Percentiles rank a stretch among this genome's conserved stretches.
phyloP scores from a whole-genome alignment of 345 rosid genomes.

The Camelina hispida region DNA sequence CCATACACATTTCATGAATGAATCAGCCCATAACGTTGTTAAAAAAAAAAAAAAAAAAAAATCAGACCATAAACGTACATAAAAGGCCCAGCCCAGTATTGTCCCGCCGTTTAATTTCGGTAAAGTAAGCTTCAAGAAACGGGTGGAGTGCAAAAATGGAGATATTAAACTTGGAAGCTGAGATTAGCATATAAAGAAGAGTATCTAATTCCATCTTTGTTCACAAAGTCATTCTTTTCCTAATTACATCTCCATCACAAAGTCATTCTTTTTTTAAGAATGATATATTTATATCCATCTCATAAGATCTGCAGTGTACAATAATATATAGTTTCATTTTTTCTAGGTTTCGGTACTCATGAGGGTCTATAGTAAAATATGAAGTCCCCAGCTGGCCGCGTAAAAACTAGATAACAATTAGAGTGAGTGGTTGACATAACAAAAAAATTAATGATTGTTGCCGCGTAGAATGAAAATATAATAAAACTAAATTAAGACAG shows the following conservation, averaged over 20 bases:
- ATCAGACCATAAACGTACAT: too few species aligned
- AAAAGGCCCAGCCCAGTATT: neutral
- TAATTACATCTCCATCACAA: neutral
- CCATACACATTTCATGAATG: too few species aligned
- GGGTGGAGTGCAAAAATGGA: neutral
- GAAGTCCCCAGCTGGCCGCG: slow-evolving; percentile 14
- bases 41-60: too few species aligned
- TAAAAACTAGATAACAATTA: neutral
- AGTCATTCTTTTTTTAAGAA: neutral
- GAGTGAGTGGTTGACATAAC: neutral
- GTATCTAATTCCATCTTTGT: slow-evolving; percentile 31
- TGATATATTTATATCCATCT: neutral
- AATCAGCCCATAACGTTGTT: too few species aligned
- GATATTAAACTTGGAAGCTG: slow-evolving; percentile 20
- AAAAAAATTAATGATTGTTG: neutral
- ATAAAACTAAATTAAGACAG: neutral
- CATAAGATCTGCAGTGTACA: neutral
- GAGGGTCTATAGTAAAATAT: neutral
- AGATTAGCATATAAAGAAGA: slow-evolving; percentile 1
- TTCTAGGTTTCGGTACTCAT: neutral
- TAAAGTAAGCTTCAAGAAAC: slow-evolving; percentile 14
- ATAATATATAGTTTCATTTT: neutral
- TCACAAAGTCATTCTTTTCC: slow-evolving; percentile 25
- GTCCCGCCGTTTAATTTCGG: neutral
- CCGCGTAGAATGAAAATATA: neutral